Percentiles rank a stretch among this genome's conserved stretches.
These are phyloP conservation scores for Lachnellula occidentalis DNA, from an alignment of 2,329 filamentous ascomycete genomes.

Conservation along the genomic window DNA sequence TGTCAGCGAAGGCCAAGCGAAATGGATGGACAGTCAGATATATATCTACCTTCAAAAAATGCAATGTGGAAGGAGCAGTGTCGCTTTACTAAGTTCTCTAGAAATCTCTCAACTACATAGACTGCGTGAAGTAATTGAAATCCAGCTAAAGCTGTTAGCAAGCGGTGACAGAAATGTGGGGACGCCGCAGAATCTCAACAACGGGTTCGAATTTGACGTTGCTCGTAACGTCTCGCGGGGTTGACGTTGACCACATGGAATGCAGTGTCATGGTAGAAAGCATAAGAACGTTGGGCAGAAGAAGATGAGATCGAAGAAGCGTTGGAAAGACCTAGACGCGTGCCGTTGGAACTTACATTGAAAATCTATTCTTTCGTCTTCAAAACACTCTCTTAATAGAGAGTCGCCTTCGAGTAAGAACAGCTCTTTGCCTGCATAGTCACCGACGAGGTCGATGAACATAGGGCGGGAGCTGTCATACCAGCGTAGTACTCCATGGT, in stretches of 20 bases:
- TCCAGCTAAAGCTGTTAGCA: conserved; percentile 40
- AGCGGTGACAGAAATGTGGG: not conserved
- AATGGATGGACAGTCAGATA: not conserved
- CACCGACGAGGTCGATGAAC: conserved; percentile 62
- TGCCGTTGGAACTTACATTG: conserved; percentile 33
- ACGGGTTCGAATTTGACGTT: not conserved
- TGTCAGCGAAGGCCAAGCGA: conserved; percentile 8
- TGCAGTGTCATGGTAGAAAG: not conserved
- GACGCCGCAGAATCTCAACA: not conserved
- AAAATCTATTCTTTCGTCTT: conserved; percentile 60
- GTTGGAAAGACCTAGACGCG: not conserved
- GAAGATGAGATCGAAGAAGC: not conserved
- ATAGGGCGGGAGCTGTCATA: conserved; percentile 40
- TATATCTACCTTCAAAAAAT: conserved; percentile 49
- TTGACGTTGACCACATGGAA: not conserved
- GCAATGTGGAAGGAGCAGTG: conserved; percentile 67
- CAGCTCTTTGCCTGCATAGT: conserved; percentile 68
- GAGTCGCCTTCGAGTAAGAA: conserved; percentile 72
- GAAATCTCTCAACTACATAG: conserved; percentile 62
- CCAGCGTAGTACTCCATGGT: conserved; percentile 26
- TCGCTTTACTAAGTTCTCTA: conserved; percentile 53
- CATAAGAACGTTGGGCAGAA: not conserved
- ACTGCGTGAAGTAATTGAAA: conserved; percentile 68
- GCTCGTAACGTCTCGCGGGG: not conserved
- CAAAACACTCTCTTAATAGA: conserved; percentile 58